These are phyloP conservation scores for Volvox carteri DNA, from an alignment of 163 green algal species.

Conservation along the genomic window DNA sequence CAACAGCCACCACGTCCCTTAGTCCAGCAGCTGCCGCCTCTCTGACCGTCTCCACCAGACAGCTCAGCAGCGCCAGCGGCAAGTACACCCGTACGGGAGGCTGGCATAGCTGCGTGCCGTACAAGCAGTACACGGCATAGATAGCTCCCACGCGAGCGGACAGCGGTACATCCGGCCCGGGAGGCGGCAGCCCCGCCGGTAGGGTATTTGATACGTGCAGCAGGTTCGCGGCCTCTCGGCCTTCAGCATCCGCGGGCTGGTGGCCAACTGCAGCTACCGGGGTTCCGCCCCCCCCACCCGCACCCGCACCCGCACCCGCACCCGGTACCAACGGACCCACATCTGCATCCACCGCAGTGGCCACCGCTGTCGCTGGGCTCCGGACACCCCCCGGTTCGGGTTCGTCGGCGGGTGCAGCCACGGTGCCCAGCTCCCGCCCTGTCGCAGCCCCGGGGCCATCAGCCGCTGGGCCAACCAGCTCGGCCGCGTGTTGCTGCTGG, in stretches of 20 bases:
- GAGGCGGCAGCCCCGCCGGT: neutral
- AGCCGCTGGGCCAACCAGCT: no score
- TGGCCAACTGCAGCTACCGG: neutral
- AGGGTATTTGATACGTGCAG: neutral
- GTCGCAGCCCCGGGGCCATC: no score
- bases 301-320: no score
- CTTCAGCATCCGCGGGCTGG: neutral
- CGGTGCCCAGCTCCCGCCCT: no score
- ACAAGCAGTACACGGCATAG: slow-evolving; percentile 45
- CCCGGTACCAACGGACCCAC: no score
- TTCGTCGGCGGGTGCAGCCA: neutral
- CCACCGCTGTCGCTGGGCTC: neutral
- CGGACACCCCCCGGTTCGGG: no score
- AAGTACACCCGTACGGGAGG: slow-evolving; percentile 35
- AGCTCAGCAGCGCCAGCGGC: slow-evolving; percentile 36
- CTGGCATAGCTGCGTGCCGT: slow-evolving; percentile 42
- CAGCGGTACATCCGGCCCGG: slow-evolving; percentile 39
- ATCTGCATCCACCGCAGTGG: neutral
- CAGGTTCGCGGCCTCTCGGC: neutral
- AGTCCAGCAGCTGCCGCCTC: neutral
- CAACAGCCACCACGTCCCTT: neutral
- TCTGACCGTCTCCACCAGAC: neutral
- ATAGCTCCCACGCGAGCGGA: slow-evolving; percentile 20
- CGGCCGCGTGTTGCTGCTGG: no score
- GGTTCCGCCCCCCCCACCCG: no score